Conservation (phyloP, 768 basidiomycete species). For the Scleroderma citrinum region DNA sequence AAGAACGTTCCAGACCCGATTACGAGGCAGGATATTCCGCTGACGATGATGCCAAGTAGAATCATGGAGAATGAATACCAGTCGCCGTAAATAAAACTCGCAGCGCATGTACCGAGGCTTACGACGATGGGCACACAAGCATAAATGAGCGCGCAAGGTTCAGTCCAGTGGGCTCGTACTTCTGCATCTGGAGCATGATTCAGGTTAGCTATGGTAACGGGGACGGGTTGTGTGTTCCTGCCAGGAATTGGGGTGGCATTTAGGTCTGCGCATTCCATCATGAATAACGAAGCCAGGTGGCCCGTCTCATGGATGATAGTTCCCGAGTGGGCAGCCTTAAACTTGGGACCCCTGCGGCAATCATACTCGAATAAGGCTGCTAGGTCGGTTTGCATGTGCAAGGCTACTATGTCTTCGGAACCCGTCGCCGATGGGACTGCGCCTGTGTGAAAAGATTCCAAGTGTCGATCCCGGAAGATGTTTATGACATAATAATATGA, state of each 20-base stretch:
- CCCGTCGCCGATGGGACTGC: too few species aligned
- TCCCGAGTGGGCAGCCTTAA: conserved; percentile 21
- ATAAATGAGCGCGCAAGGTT: conserved; percentile 5
- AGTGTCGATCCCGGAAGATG: too few species aligned
- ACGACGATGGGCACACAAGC: conserved; percentile 18
- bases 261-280: conserved; percentile 15
- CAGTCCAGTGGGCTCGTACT: not conserved
- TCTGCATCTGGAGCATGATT: conserved; percentile 1
- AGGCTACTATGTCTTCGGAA: not conserved
- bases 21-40: conserved; percentile 21
- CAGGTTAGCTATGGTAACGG: conserved; percentile 17
- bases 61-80: conserved; percentile 28
- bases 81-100: conserved; percentile 21
- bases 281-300: conserved; percentile 22
- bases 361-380: conserved; percentile 19
- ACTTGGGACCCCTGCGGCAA: conserved; percentile 23
- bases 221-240: conserved; percentile 7
- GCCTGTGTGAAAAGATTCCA: too few species aligned
- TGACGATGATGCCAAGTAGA: conserved; percentile 26
- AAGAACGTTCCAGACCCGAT: conserved; percentile 23
- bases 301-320: conserved; percentile 22
- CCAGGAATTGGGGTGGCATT: not conserved
- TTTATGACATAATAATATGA: too few species aligned
- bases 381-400: conserved; percentile 9
- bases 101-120: conserved; percentile 18